phyloP scores from a whole-genome alignment of 73 alveolate species.

The Uronychia setigera region DNA sequence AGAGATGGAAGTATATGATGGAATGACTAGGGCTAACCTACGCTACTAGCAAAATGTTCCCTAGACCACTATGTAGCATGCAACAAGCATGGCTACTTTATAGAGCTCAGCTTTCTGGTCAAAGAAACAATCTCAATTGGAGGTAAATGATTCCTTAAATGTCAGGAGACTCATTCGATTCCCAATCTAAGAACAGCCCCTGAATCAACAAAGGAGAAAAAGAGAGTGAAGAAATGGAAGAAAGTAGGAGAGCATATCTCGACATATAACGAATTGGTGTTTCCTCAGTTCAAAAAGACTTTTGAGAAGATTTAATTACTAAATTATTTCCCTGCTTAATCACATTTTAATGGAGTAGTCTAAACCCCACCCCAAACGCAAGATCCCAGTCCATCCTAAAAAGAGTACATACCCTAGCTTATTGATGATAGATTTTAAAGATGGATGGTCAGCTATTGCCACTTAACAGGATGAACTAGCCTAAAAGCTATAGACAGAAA shows the following conservation, averaged over 20 bases:
- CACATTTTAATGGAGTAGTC: neutral
- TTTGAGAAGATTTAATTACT: conserved; percentile 3
- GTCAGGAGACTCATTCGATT: too few species aligned
- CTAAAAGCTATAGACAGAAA: neutral
- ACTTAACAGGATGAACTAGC: neutral
- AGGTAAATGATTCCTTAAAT: too few species aligned
- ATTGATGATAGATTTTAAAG: neutral
- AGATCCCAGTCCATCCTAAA: neutral
- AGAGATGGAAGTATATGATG: too few species aligned
- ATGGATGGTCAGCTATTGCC: neutral
- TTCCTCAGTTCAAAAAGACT: conserved; percentile 11
- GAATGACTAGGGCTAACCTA: too few species aligned
- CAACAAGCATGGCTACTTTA: too few species aligned
- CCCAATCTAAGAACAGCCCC: neutral
- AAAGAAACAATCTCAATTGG: too few species aligned
- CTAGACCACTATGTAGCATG: too few species aligned
- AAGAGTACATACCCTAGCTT: neutral
- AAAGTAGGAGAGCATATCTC: conserved; percentile 19
- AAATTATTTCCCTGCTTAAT: neutral
- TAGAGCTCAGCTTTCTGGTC: too few species aligned
- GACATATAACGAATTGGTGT: conserved; percentile 23
- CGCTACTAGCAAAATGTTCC: too few species aligned
- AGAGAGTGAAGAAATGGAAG: conserved; percentile 11
- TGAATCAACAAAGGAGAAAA: neutral
- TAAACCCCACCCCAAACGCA: neutral